Percentiles rank a stretch among this genome's conserved stretches.
phyloP scores from a whole-genome alignment of 306 rosid species.

The Trifolium pratense region DNA sequence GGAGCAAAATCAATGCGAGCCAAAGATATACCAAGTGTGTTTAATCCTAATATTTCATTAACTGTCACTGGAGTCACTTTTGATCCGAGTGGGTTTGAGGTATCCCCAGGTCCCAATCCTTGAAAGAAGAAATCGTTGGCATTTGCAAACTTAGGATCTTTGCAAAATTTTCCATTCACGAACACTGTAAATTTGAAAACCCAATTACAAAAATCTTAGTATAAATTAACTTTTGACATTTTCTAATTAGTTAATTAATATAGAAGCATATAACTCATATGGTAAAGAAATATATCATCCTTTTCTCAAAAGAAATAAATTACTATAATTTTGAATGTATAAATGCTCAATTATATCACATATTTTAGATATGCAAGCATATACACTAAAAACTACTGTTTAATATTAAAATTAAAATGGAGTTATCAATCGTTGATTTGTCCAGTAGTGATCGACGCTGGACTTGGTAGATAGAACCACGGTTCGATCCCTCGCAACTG shows the following conservation, averaged over 20 bases:
- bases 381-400: neutral
- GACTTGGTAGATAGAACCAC: no score
- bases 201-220: neutral
- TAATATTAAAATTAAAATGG: no score
- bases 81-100: slow-evolving; percentile 41
- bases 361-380: neutral
- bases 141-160: slow-evolving; percentile 40
- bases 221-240: neutral
- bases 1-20: slow-evolving; percentile 47
- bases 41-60: slow-evolving; percentile 39
- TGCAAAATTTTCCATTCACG: slow-evolving; percentile 43
- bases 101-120: slow-evolving; percentile 33
- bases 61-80: slow-evolving; percentile 17
- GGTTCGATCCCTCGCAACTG: no score
- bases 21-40: slow-evolving; percentile 47
- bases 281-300: neutral
- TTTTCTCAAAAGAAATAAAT: neutral
- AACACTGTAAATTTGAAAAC: slow-evolving; percentile 17
- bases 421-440: no score
- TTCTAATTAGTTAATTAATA: neutral
- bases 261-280: neutral
- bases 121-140: slow-evolving; percentile 40
- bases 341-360: no score
- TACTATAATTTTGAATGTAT: neutral
- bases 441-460: no score